Percentiles rank a stretch among this genome's conserved stretches.
Conservation (phyloP, 495 filamentous ascomycete species). For the Talaromyces adpressus region DNA sequence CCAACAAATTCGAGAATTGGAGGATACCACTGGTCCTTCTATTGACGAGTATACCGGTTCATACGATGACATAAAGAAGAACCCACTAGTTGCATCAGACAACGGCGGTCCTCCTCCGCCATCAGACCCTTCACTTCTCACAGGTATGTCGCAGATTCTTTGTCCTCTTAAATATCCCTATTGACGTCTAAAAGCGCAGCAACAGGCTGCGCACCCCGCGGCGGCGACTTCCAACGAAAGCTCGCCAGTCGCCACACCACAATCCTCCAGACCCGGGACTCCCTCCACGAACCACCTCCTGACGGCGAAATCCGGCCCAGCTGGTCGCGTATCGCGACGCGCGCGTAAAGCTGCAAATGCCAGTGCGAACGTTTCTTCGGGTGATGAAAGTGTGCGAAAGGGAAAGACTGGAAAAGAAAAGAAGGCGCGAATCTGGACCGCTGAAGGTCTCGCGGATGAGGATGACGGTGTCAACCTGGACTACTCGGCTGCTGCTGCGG, state of each 20-base stretch:
- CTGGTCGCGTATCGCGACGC: slow-evolving; percentile 68
- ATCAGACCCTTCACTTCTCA: slow-evolving; percentile 47
- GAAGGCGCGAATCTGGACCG: slow-evolving; percentile 86
- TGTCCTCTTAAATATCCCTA: slow-evolving; percentile 1
- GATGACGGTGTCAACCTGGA: slow-evolving; percentile 75
- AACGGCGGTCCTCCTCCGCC: slow-evolving; percentile 48
- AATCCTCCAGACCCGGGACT: slow-evolving; percentile 71
- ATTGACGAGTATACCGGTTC: slow-evolving; percentile 24
- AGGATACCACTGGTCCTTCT: slow-evolving; percentile 43
- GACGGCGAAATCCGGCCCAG: slow-evolving; percentile 63
- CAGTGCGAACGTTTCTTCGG: slow-evolving; percentile 68
- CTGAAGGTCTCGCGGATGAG: slow-evolving; percentile 80
- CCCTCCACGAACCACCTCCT: slow-evolving; percentile 61
- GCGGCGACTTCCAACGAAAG: slow-evolving; percentile 41
- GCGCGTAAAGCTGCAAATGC: slow-evolving; percentile 66
- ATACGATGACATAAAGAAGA: slow-evolving; percentile 31
- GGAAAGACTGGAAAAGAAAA: slow-evolving; percentile 58
- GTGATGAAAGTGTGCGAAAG: slow-evolving; percentile 65
- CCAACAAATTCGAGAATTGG: slow-evolving; percentile 80
- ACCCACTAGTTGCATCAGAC: slow-evolving; percentile 37
- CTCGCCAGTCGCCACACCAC: slow-evolving; percentile 63
- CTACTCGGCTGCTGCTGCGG: slow-evolving; percentile 65
- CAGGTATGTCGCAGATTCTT: slow-evolving; percentile 24
- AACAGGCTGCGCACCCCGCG: slow-evolving; percentile 36
- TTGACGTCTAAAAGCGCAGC: slow-evolving; percentile 34